Percentiles rank a stretch among this genome's conserved stretches.
Conservation (phyloP, 1,284 basidiomycete species). For the Ganoderma sinense region DNA sequence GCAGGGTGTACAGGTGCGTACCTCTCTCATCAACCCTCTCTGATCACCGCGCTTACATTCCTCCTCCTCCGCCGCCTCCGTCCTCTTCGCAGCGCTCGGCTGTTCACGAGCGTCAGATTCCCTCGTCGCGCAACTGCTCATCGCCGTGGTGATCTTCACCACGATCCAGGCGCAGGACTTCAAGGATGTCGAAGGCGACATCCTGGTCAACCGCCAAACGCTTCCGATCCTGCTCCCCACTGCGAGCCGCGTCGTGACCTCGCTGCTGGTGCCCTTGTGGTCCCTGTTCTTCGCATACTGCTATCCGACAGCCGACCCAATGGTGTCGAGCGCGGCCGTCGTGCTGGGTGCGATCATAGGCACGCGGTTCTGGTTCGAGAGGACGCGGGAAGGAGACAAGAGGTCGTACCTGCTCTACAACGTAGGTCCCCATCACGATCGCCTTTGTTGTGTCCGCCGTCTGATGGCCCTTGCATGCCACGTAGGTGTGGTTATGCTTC, state of each 20-base stretch:
- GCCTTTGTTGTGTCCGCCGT: not conserved
- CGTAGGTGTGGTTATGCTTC: not conserved
- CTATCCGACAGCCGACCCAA: not conserved
- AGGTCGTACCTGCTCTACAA: conserved; percentile 9
- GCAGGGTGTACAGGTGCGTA: conserved; percentile 20
- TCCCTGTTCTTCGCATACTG: conserved; percentile 2
- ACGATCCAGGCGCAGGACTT: conserved; percentile 53
- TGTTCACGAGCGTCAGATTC: conserved; percentile 23
- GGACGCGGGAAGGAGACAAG: not conserved
- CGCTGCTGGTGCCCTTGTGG: conserved; percentile 12
- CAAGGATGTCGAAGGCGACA: conserved; percentile 47
- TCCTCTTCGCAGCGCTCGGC: not conserved
- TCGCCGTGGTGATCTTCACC: conserved; percentile 40
- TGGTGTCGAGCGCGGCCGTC: not conserved
- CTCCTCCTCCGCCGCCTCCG: not conserved
- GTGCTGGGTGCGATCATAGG: not conserved
- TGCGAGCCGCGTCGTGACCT: conserved; percentile 4
- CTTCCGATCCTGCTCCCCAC: conserved; percentile 45
- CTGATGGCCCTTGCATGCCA: not conserved
- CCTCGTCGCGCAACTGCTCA: conserved; percentile 33
- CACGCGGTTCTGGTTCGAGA: not conserved
- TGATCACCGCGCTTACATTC: not conserved
- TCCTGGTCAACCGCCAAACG: conserved; percentile 42
- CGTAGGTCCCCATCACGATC: not conserved
- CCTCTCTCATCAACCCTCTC: not conserved